Base-by-base conservation (phyloP, 2,329 filamentous ascomycete species). In the Alternaria angustiovoidea region DNA sequence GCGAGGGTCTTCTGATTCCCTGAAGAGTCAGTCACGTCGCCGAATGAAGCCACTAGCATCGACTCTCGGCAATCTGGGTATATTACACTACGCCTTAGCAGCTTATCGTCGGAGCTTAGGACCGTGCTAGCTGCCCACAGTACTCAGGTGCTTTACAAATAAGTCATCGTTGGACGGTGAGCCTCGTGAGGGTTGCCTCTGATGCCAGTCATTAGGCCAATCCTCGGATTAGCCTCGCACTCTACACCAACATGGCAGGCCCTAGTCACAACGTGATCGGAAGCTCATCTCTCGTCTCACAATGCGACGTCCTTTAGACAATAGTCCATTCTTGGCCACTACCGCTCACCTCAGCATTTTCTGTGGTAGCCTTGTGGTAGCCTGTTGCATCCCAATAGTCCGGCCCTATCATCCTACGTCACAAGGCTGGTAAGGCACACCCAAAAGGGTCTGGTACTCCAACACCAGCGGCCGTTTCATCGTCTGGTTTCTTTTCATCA, bases 41-140 rank as follows among this genome's bases (percentile, higher is more conserved):
- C 57, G 26, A 52, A 54, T 55, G 11, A 24, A 48, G 49, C 48
- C 34, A 54, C 38, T 46, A 56, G 51, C 51, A 56, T 59, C 39
- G 28, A 11, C 36, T 46, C 52, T 64, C 62, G 59, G 41, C 56
- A 67, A 67, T 67, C 62, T 67, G 52, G 7, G 8, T 57, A 65
- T 54, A 67, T 62, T 67, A 49, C 42, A 58, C 42, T 54, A 49
- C 22, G n/a, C 20, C 44, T 46, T 24, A 34, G 43, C 34, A 34
- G 22, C 52, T n/a, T 49, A 61, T 58, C 43, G 52, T 47, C 59
- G 60, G 60, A 60, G 36, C n/a, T 7, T 48, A 67, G 62, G 62
- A 51, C 62, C 62, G 64, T 66, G 59, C 64, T 59, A 57, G 28
- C 57, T 47, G 41, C 49, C 30, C 41, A 7, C 51, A 54, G n/a